Evolutionary conservation across 106 monocot genomes (phyloP).

Genomic region (Dendrobium officinale): DNA sequence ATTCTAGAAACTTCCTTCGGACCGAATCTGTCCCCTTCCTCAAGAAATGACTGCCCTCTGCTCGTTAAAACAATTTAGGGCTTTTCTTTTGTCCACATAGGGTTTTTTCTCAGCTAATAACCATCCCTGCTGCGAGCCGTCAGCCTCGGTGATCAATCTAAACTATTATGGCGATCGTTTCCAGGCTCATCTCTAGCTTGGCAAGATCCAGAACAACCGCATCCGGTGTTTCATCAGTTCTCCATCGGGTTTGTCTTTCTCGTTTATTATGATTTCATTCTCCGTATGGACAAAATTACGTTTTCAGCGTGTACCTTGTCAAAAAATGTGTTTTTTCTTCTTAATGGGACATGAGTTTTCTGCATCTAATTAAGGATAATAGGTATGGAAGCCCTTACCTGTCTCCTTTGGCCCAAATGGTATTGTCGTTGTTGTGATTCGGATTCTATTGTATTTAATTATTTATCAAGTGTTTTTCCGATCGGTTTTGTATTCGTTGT

Average conservation of each 20-base stretch:
- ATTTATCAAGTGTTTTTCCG: neutral
- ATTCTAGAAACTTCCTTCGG: slow-evolving; percentile 4
- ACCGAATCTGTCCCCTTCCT: neutral
- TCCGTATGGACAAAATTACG: neutral
- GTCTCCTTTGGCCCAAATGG: neutral
- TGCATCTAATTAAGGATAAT: neutral
- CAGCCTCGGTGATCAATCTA: neutral
- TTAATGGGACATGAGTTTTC: neutral
- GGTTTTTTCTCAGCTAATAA: neutral
- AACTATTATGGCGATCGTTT: slow-evolving; percentile 4
- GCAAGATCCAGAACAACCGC: neutral
- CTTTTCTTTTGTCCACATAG: neutral
- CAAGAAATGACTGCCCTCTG: neutral
- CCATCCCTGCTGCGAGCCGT: neutral
- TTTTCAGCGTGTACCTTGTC: neutral
- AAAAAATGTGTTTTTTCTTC: no score
- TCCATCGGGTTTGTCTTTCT: slow-evolving; percentile 5
- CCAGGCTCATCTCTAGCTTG: neutral
- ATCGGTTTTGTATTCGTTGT: neutral
- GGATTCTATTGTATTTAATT: neutral
- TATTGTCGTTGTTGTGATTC: neutral
- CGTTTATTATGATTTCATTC: neutral
- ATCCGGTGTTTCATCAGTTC: neutral
- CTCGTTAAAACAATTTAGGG: neutral
- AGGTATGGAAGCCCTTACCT: neutral